These are phyloP conservation scores for Pneumocystis murina DNA, from an alignment of 1,139 yeast species.

Conservation along the genomic window DNA sequence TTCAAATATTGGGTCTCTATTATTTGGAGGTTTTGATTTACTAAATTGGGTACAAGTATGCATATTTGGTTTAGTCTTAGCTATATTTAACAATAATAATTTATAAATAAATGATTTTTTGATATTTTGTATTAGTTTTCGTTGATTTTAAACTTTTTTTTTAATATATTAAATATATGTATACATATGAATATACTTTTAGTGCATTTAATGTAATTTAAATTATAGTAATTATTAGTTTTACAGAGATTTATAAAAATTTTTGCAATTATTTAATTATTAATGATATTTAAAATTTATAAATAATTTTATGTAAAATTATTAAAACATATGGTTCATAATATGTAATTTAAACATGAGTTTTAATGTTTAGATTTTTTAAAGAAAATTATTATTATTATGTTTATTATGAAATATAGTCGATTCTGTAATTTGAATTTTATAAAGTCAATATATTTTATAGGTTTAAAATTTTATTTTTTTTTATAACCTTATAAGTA, in stretches of 20 bases:
- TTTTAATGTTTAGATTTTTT: no score
- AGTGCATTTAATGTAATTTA: not conserved
- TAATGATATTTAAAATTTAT: not conserved
- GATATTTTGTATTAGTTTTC: not conserved
- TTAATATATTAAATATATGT: not conserved
- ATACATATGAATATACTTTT: not conserved
- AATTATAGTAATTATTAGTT: not conserved
- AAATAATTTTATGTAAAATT: not conserved
- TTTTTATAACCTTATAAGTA: not conserved
- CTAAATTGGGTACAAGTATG: not conserved
- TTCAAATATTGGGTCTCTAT: not conserved
- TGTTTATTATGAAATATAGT: no score
- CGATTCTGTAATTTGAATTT: not conserved
- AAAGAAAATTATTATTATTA: no score
- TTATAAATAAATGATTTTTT: not conserved
- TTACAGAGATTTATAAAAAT: not conserved
- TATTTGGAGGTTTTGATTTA: not conserved
- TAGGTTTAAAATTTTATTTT: no score
- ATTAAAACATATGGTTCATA: not conserved
- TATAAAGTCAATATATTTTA: no score
- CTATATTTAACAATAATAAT: not conserved
- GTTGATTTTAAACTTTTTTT: not conserved
- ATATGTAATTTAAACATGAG: no score
- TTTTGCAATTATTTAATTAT: not conserved
- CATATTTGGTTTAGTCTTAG: not conserved